Conservation (phyloP, 2,329 filamentous ascomycete genomes). For the Mariannaea elegans region DNA sequence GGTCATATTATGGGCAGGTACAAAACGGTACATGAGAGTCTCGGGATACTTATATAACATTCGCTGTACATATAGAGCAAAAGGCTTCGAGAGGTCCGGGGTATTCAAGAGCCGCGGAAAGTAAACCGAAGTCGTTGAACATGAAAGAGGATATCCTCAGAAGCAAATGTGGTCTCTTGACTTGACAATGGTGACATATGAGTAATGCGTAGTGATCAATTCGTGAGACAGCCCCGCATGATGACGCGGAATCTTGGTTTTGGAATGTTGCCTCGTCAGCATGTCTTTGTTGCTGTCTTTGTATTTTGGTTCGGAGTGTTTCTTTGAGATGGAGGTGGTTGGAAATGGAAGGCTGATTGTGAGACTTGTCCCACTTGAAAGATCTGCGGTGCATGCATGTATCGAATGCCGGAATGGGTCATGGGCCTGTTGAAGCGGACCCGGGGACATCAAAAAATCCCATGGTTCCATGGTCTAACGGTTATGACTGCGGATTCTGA, state of each 20-base stretch:
- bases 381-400: not conserved
- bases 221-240: not conserved
- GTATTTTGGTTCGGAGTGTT: no score
- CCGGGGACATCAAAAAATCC: not conserved
- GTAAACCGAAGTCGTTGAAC: not conserved
- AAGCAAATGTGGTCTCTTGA: not conserved
- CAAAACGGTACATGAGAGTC: conserved; percentile 8
- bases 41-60: conserved; percentile 8
- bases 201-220: not conserved
- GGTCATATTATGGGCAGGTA: conserved; percentile 11
- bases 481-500: conserved; percentile 28
- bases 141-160: not conserved
- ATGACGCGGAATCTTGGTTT: not conserved
- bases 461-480: conserved; percentile 25
- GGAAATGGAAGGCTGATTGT: no score
- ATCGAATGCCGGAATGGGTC: not conserved
- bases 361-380: no score
- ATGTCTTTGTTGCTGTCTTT: no score
- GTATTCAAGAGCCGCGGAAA: not conserved
- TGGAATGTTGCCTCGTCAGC: no score
- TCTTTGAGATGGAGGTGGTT: no score
- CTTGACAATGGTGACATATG: not conserved
- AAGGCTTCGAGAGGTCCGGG: not conserved
- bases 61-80: conserved; percentile 20
- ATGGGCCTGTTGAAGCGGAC: no score